phyloP scores from a whole-genome alignment of 1,139 yeast species.

The Nakaseomyces uthaithaninus region DNA sequence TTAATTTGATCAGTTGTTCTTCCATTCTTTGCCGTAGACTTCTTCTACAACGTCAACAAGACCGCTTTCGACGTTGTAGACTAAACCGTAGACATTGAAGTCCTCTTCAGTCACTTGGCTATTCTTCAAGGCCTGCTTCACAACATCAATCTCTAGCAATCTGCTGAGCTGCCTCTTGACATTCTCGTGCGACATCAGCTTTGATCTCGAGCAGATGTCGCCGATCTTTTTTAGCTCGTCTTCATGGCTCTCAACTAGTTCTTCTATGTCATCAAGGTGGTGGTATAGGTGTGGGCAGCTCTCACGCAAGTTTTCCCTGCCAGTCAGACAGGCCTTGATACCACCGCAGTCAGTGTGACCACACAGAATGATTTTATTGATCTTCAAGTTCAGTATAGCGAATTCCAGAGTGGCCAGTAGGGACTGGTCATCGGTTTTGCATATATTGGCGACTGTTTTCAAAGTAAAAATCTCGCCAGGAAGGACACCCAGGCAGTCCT shows the following conservation, averaged over 20 bases:
- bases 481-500: slow-evolving; percentile 63
- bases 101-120: slow-evolving; percentile 43
- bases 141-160: slow-evolving; percentile 57
- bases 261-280: slow-evolving; percentile 40
- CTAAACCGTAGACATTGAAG: slow-evolving; percentile 66
- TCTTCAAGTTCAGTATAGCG: slow-evolving; percentile 81
- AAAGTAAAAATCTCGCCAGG: slow-evolving; percentile 97
- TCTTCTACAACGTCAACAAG: slow-evolving; percentile 40
- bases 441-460: slow-evolving; percentile 82
- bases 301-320: slow-evolving; percentile 46
- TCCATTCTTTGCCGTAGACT: slow-evolving; percentile 13
- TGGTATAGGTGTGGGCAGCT: slow-evolving; percentile 30
- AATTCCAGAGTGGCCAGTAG: slow-evolving; percentile 81
- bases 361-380: slow-evolving; percentile 75
- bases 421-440: slow-evolving; percentile 64
- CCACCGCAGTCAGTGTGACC: slow-evolving; percentile 99
- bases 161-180: slow-evolving; percentile 53
- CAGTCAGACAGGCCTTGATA: slow-evolving; percentile 73
- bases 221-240: slow-evolving; percentile 30
- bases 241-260: slow-evolving; percentile 35
- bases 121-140: slow-evolving; percentile 57
- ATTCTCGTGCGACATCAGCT: slow-evolving; percentile 74
- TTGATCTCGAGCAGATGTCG: slow-evolving; percentile 36
- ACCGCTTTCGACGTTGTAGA: slow-evolving; percentile 82
- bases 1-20: background rate